Conservation (phyloP, 345 rosid species). For the Dovyalis caffra region DNA sequence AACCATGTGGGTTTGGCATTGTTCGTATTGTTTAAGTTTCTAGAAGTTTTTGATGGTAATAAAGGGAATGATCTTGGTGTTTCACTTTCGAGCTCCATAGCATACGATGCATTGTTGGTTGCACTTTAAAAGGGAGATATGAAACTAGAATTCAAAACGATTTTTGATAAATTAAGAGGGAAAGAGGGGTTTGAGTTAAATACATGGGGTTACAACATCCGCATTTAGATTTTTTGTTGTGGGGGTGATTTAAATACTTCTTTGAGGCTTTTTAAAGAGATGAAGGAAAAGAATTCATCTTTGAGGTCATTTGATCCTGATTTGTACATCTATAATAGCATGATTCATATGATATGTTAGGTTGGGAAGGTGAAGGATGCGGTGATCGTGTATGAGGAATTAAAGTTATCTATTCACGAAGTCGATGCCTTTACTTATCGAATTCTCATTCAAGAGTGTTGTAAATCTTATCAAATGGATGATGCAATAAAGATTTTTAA, state of each 20-base stretch:
- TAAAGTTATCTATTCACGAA: constrained; percentile 78
- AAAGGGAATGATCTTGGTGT: constrained; percentile 18
- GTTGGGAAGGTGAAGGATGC: constrained; percentile 79
- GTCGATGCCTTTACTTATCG: constrained; percentile 76
- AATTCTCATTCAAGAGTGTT: constrained; percentile 73
- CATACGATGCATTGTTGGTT: constrained; percentile 63
- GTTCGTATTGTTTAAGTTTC: constrained; percentile 64
- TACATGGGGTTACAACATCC: constrained; percentile 70
- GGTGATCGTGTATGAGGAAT: constrained; percentile 62
- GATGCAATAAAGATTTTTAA: constrained; percentile 62
- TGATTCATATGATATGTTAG: constrained; percentile 68
- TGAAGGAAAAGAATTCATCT: constrained; percentile 53
- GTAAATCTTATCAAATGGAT: constrained; percentile 57
- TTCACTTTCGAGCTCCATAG: constrained; percentile 49
- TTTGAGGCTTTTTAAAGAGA: constrained; percentile 70
- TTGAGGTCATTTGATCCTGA: constrained; percentile 54
- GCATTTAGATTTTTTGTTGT: constrained; percentile 78
- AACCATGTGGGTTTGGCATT: constrained; percentile 55
- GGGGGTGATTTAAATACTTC: constrained; percentile 72
- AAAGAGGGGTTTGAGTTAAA: constrained; percentile 54
- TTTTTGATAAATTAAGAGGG: constrained; percentile 47
- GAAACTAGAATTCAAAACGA: constrained; percentile 53
- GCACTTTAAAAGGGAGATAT: constrained; percentile 58
- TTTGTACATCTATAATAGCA: constrained; percentile 83
- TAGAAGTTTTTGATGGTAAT: constrained; percentile 35